Base-by-base conservation (phyloP, 805 yeast genomes). In the Candida gorgasii region DNA sequence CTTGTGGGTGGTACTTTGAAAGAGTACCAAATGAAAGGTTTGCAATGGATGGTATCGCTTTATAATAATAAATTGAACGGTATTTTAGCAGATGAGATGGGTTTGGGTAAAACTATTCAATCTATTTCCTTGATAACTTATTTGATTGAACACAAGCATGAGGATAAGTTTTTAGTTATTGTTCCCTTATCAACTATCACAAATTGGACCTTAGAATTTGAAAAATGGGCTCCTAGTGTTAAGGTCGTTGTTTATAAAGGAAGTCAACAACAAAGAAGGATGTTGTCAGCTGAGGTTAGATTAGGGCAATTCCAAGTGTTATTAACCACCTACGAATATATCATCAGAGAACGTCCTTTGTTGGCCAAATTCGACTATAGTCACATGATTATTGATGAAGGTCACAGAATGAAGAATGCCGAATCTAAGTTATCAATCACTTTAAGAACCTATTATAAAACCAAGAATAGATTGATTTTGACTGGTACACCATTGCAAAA, bases 401-500 rank as follows among this genome's bases (percentile, higher is more conserved):
- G 95, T 62, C 95, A 86, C 63, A 74, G 95, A 66, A 83, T 86
- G 89, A 86, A 86, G 59, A 86, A 86, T 57, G 73, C 89, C 1
- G 78, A 78, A 44, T 84, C 92, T 2, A 86, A 86, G 57, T 67
- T 86, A 43, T 84, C 92, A 0, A 70, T 70, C 42, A 86, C 93
- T 0, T 78, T 86, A 51, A 79, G 84, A 26, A 79, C 76, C 42
- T 84, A 79, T 54, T 86, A 87, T 54, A 82, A 77, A 50, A 83
- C 93, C 1, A 82, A 83, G 58, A 80, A 86, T 58, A 73, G 95
- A 65, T 73, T 86, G 55, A 86, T 86, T 63, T 76, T 86, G 57
- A 86, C 95, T 1, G 95, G 95, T 76, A 86, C 95, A 2, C 95
- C 95, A 15, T 73, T 86, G 47, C 95, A 86, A 58, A 86, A 86